phyloP scores from a whole-genome alignment of 1,139 yeast species.

The Nakaseomyces delphensis region DNA sequence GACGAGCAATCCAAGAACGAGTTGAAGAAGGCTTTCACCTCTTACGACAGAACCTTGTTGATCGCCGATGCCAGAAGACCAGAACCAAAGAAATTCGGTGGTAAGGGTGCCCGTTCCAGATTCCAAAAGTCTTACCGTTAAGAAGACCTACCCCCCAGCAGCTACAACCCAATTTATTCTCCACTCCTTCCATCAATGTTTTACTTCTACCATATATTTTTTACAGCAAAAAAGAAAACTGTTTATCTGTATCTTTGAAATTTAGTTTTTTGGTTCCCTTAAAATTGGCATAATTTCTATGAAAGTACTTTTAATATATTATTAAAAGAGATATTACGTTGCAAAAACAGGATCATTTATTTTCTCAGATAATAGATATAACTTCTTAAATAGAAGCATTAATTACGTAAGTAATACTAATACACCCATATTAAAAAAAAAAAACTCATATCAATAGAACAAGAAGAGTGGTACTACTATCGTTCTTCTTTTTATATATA shows the following conservation, averaged over 20 bases:
- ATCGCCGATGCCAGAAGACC: constrained; percentile 99
- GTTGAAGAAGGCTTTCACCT: constrained; percentile 93
- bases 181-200: constrained; percentile 9
- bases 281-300: constrained; percentile 4
- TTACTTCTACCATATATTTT: constrained; percentile 7
- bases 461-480: no score
- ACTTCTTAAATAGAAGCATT: constrained; percentile 5
- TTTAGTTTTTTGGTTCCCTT: constrained; percentile 7
- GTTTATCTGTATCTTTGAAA: constrained; percentile 12
- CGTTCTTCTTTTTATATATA: no score
- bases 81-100: constrained; percentile 99
- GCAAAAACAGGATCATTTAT: no score
- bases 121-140: constrained; percentile 99
- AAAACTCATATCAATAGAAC: not conserved
- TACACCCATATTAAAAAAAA: not conserved
- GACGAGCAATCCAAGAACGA: constrained; percentile 99
- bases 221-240: constrained; percentile 1
- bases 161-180: no score
- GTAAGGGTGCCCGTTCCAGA: constrained; percentile 99
- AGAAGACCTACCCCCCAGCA: no score
- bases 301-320: constrained; percentile 1
- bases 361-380: not conserved
- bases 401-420: constrained; percentile 4
- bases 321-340: not conserved
- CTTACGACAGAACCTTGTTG: constrained; percentile 99